Base-by-base conservation (phyloP, 805 yeast species). In the Suhomyces canberraensis region DNA sequence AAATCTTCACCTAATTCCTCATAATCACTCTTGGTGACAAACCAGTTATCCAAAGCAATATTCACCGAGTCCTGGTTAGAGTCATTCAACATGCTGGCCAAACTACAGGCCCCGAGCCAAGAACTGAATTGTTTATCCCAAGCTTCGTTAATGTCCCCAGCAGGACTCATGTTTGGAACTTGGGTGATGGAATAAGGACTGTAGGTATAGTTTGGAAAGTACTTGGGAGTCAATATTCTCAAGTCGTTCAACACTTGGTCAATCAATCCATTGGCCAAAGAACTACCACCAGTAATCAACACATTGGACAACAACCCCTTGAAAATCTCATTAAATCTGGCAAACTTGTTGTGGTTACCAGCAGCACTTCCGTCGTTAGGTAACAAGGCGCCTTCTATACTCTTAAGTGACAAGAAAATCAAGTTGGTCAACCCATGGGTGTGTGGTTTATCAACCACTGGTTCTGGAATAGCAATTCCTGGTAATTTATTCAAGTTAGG, bases 101-200 rank as follows among this genome's bases (percentile, higher is more conserved):
- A 68, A 44, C 79, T 79, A 39, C 81, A 75, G 1, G 88, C 87
- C n/a, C 89, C 89, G 20, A 80, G 61, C 89, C 89, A 81, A 16
- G 75, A 67, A 33, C 81, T 76, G 45, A 69, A 75, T 44, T 70
- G 76, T 43, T 81, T 70, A 42, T 82, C 88, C 50, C 70, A 65
- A 13, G 52, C 46, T 20, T 64, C 69, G 41, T 55, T 54, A 24
- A 56, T 42, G 31, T 60, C 66, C 24, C 59, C 58, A 15, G 51
- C 52, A 48, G 37, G 54, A 4, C 27, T 25, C 21, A 19, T 16
- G 13, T 27, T 29, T 14, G 42, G 39, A 8, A 45, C 37, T 8
- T 54, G 48, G 22, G 60, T 66, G 15, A 71, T 65, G 39, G 64
- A 58, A 42, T 64, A 35, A 55, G 61, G 54, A 58, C 72, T 48